Percentiles rank a stretch among this genome's conserved stretches.
phyloP scores from a whole-genome alignment of 2,329 filamentous ascomycete genomes.

The Aureobasidium sp. region DNA sequence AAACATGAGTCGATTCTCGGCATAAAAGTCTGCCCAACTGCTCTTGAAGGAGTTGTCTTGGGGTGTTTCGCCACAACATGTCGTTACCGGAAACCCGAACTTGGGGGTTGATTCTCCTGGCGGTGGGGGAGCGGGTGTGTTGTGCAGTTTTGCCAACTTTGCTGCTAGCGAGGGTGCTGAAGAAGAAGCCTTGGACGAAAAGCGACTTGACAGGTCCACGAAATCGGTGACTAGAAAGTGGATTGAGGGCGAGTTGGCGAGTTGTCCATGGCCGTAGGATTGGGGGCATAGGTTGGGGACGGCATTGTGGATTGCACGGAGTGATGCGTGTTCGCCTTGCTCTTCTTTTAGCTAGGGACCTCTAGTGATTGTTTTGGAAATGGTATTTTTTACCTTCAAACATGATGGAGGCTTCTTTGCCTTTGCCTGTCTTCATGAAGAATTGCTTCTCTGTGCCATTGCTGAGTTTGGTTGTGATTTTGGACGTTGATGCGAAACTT shows the following conservation, averaged over 20 bases:
- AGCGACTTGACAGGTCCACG: conserved; percentile 52
- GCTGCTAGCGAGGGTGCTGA: conserved; percentile 55
- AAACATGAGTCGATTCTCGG: conserved; percentile 62
- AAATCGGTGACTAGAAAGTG: conserved; percentile 69
- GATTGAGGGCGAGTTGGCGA: conserved; percentile 42
- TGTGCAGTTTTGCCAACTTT: conserved; percentile 74
- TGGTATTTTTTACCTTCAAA: conserved; percentile 44
- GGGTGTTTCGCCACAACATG: conserved; percentile 77
- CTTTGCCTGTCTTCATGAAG: conserved; percentile 66
- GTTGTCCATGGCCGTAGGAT: conserved; percentile 63
- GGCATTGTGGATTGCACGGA: conserved; percentile 68
- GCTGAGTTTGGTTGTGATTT: conserved; percentile 41
- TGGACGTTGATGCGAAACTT: conserved; percentile 56
- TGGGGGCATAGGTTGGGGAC: conserved; percentile 71
- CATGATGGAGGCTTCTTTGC: conserved; percentile 57
- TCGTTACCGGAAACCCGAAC: conserved; percentile 80
- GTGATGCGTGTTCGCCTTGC: conserved; percentile 70
- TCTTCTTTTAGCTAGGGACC: conserved; percentile 16
- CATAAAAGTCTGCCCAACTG: conserved; percentile 83
- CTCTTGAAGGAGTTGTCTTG: conserved; percentile 69
- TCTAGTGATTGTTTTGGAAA: too few species aligned
- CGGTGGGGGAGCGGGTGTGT: conserved; percentile 61
- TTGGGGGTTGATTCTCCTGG: conserved; percentile 51
- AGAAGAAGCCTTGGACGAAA: conserved; percentile 21
- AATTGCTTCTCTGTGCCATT: conserved; percentile 50